Evolutionary conservation across 371 early-diverging fungal genomes (phyloP), one percentile per base, ranked within the genome.

Genomic region (Mucor indicus): DNA sequence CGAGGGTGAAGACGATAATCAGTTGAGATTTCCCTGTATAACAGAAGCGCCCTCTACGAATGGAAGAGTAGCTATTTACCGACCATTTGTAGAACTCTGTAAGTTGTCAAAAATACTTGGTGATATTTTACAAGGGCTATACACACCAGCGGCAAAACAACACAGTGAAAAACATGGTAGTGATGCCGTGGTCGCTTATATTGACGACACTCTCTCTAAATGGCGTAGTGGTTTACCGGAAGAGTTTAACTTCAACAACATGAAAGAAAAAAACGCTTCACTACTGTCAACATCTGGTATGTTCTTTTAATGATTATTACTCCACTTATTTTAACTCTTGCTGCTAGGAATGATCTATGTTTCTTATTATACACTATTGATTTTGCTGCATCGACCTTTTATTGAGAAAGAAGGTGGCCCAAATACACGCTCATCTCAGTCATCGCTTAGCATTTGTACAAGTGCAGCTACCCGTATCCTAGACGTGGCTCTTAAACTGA

Each of bases 391-490:
- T 48, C 60, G 83, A 17, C 80, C 83, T 0, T 80, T 71, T 47
- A 82, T 82, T 50, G 72, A 71, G 37, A 64, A 64, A 23, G 41
- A 60, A 13, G 52, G 52, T 0, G 54, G 55, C 1, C 48, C 57
- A 25, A 62, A 57, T 4, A 66, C 66, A 0, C 25, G 53, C 5
- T 55, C 64, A 12, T 56, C 66, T 9, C 61, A 70, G 46, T 56
- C 80, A 30, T 76, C 76, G 0, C 52, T 81, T 8, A 74, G 65
- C 15, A 84, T 81, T 13, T 84, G 84, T 44, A 80, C 80, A 0
- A 70, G 68, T 37, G 81, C 84, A 3, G 84, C 84, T 6, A 81
- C 64, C 19, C 55, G 63, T 8, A 66, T 66, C 27, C 61, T 71
- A 0, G 69, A 67, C 24, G 57, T 75, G 27, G 72, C 72, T 0